These are phyloP conservation scores for Pseudofabraea citricarpa DNA, from an alignment of 2,329 filamentous ascomycete genomes.

Conservation along the genomic window DNA sequence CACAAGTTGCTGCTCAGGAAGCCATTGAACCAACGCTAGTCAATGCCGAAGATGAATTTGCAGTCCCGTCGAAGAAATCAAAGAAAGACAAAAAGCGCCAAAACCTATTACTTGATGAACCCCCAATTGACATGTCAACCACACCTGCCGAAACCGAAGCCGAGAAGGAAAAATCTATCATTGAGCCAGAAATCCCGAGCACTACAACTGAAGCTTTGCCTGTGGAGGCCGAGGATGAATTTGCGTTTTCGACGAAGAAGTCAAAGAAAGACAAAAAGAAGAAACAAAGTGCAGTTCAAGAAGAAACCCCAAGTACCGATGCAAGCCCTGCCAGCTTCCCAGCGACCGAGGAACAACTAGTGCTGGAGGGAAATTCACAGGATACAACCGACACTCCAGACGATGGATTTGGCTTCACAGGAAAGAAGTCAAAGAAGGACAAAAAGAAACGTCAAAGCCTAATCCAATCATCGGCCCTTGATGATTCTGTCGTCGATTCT, in stretches of 20 bases:
- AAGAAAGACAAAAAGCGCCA: constrained; percentile 13
- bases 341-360: too few species aligned
- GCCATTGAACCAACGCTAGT: constrained; percentile 5
- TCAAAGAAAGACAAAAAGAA: constrained; percentile 19
- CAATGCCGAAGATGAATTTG: constrained; percentile 15
- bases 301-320: not conserved
- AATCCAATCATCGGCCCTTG: not conserved
- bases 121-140: not conserved
- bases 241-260: not conserved
- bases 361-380: too few species aligned
- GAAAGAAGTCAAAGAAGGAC: constrained; percentile 30
- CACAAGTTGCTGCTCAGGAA: not conserved
- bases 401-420: constrained; percentile 10
- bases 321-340: too few species aligned
- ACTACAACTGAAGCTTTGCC: not conserved
- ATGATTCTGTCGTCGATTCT: not conserved
- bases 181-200: not conserved
- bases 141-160: not conserved
- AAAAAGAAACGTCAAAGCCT: constrained; percentile 15
- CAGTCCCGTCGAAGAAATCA: constrained; percentile 12
- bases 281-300: not conserved
- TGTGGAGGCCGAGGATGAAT: not conserved
- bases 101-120: not conserved
- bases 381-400: not conserved
- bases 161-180: not conserved